Evolutionary conservation across 192 early-diverging fungal species (phyloP).

Genomic region (Phlyctochytrium planicorne): DNA sequence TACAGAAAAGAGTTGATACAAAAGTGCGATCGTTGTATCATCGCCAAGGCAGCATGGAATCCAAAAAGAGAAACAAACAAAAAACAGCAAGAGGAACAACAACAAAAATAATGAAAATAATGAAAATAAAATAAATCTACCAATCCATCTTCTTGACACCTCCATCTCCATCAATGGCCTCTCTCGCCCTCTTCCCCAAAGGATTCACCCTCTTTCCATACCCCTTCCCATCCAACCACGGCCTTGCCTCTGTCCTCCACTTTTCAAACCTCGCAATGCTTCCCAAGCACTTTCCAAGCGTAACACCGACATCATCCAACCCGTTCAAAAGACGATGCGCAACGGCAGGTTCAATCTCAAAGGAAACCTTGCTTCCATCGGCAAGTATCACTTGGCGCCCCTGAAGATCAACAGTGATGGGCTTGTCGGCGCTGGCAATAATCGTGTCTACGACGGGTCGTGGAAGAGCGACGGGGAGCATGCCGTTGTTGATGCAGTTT

Average conservation of each 20-base stretch:
- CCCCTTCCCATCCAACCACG: slow-evolving; percentile 63
- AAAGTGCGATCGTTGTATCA: too few species aligned
- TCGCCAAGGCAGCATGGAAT: too few species aligned
- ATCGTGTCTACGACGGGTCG: slow-evolving; percentile 18
- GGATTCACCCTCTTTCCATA: slow-evolving; percentile 5
- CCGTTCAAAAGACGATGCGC: slow-evolving; percentile 68
- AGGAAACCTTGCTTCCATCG: slow-evolving; percentile 44
- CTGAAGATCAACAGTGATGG: slow-evolving; percentile 57
- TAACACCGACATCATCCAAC: slow-evolving; percentile 72
- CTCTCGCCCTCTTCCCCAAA: too few species aligned
- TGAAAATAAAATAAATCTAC: background rate
- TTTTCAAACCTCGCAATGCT: slow-evolving; percentile 55
- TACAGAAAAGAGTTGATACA: too few species aligned
- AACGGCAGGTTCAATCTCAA: slow-evolving; percentile 61
- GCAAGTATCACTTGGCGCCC: slow-evolving; percentile 42
- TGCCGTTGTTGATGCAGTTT: slow-evolving; percentile 75
- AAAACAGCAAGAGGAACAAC: too few species aligned
- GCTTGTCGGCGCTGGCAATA: slow-evolving; percentile 10
- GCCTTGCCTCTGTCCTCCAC: slow-evolving; percentile 45
- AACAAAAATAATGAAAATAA: background rate
- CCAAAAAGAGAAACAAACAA: too few species aligned
- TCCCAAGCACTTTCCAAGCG: slow-evolving; percentile 56
- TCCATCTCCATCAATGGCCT: background rate
- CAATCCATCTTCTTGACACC: background rate
- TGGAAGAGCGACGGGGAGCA: slow-evolving; percentile 51